These are phyloP conservation scores for Macrophomina phaseolina DNA, from an alignment of 2,329 filamentous ascomycete genomes.

Conservation along the genomic window DNA sequence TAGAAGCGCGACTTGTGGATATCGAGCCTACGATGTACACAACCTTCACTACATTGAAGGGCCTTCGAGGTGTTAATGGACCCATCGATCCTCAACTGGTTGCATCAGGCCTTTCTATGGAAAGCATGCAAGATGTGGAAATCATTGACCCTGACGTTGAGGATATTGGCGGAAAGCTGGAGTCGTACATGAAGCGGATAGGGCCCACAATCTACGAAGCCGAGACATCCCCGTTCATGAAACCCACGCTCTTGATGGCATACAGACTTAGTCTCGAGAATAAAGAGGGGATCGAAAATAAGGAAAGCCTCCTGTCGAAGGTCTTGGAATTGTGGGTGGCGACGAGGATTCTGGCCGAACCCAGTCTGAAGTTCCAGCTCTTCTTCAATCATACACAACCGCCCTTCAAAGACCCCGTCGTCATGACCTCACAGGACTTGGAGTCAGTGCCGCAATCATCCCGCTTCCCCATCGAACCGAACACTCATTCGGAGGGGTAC, in stretches of 20 bases:
- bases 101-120: slow-evolving; percentile 25
- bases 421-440: slow-evolving; percentile 31
- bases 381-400: slow-evolving; percentile 51
- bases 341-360: slow-evolving; percentile 60
- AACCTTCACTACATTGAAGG: slow-evolving; percentile 53
- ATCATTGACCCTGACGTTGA: slow-evolving; percentile 58
- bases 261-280: slow-evolving; percentile 39
- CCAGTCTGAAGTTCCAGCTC: slow-evolving; percentile 55
- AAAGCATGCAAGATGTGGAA: slow-evolving; percentile 37
- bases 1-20: slow-evolving; percentile 58
- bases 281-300: slow-evolving; percentile 29
- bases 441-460: slow-evolving; percentile 15
- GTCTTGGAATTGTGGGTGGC: slow-evolving; percentile 63
- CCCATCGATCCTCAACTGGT: slow-evolving; percentile 47
- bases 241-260: slow-evolving; percentile 51
- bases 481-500: slow-evolving; percentile 51
- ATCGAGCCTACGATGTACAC: slow-evolving; percentile 53
- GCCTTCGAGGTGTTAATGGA: slow-evolving; percentile 36
- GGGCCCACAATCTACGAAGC: slow-evolving; percentile 53
- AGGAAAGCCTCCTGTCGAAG: slow-evolving; percentile 55
- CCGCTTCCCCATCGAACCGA: slow-evolving; percentile 31
- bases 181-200: slow-evolving; percentile 59
- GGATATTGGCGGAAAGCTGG: slow-evolving; percentile 58
- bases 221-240: slow-evolving; percentile 59
- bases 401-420: slow-evolving; percentile 41